These are phyloP conservation scores for Daedaleopsis nitida DNA, from an alignment of 768 basidiomycete species.

Conservation along the genomic window DNA sequence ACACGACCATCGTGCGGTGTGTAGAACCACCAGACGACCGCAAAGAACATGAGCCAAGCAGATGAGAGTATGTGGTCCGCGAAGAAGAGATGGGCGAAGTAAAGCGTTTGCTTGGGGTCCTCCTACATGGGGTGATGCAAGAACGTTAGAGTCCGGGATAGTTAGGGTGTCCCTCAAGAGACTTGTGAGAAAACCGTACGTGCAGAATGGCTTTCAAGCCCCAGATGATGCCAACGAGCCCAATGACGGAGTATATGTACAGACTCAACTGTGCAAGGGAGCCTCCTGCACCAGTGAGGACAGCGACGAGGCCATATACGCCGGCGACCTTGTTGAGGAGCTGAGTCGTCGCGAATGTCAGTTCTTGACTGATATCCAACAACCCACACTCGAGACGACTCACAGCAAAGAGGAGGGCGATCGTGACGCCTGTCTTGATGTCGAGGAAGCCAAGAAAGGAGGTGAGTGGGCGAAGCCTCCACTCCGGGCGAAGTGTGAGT, in stretches of 20 bases:
- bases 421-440: conserved; percentile 90
- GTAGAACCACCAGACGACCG: conserved; percentile 87
- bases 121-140: conserved; percentile 56
- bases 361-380: conserved; percentile 5
- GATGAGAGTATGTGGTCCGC: conserved; percentile 91
- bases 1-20: conserved; percentile 89
- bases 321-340: conserved; percentile 98
- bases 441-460: conserved; percentile 89
- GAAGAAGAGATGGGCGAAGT: conserved; percentile 90
- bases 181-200: conserved; percentile 51
- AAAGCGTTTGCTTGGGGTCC: conserved; percentile 79
- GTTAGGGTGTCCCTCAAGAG: conserved; percentile 1
- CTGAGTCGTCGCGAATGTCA: conserved; percentile 38
- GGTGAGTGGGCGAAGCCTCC: conserved; percentile 78
- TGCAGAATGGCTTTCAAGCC: conserved; percentile 84
- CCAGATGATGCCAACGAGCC: conserved; percentile 81
- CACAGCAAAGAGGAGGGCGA: conserved; percentile 89
- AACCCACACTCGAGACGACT: conserved; percentile 34
- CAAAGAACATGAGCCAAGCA: conserved; percentile 91
- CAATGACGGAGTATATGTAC: conserved; percentile 90
- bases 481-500: conserved; percentile 81
- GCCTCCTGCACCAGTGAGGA: conserved; percentile 89
- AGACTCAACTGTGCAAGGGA: conserved; percentile 90
- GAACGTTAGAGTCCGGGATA: not conserved
- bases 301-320: conserved; percentile 92